Percentiles rank a stretch among this genome's conserved stretches.
Conservation (phyloP, 768 basidiomycete species). For the Leucosporidium scottii region DNA sequence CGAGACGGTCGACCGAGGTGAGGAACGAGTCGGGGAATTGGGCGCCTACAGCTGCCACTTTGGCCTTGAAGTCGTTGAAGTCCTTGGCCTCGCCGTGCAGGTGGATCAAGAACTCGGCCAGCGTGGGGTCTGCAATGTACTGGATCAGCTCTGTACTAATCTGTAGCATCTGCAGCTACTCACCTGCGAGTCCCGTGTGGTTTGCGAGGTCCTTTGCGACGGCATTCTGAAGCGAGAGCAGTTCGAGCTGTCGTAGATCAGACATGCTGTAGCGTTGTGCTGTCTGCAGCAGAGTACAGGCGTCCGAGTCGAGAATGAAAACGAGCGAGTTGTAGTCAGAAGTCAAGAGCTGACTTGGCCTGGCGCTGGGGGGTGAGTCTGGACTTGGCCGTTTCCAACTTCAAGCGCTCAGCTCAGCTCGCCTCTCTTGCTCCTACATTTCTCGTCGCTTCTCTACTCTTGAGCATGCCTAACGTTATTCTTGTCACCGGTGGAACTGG, state of each 20-base stretch:
- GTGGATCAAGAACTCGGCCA: constrained; percentile 89
- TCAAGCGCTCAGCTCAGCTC: neutral
- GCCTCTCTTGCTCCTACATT: neutral
- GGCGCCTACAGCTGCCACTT: constrained; percentile 68
- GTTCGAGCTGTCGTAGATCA: neutral
- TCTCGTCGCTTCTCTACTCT: neutral
- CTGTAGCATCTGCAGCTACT: neutral
- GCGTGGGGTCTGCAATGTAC: constrained; percentile 60
- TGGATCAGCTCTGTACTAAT: neutral
- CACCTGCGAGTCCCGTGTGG: constrained; percentile 47
- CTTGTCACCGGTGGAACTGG: constrained; percentile 33
- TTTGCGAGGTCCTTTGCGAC: constrained; percentile 88
- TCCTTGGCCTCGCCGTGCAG: constrained; percentile 55
- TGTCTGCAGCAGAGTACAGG: too few species aligned
- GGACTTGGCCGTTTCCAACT: too few species aligned
- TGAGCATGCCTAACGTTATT: constrained; percentile 13
- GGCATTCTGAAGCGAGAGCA: neutral
- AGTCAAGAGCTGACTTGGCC: too few species aligned
- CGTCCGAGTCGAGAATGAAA: too few species aligned
- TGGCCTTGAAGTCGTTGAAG: constrained; percentile 69
- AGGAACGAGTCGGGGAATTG: constrained; percentile 81
- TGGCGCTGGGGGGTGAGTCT: too few species aligned
- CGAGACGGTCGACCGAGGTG: constrained; percentile 87
- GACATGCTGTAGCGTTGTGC: too few species aligned
- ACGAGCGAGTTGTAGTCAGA: too few species aligned